Base-by-base conservation (phyloP, 345 rosid species). In the Syzygium grande region DNA sequence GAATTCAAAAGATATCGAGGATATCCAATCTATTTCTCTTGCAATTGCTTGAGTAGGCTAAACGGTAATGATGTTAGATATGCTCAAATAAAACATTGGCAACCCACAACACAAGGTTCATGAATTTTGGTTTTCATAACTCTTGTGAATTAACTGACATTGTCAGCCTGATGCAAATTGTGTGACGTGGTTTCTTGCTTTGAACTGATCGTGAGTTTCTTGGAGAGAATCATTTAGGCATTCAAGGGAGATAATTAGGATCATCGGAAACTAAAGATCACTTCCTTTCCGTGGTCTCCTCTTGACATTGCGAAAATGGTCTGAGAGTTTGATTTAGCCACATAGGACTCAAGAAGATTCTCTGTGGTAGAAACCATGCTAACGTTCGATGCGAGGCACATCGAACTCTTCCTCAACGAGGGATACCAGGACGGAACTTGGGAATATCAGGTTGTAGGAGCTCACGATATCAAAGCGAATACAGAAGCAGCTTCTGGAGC, bases 381-480 rank as follows among this genome's bases (percentile, higher is more conserved):
- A 92, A 95, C 93, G 86, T 88, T 98, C 85, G 98, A 98, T 90
- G 98, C 95, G 61, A 97, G 99, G 92, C 98, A 97, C 63, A 90
- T 97, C 86, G 98, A 98, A 90, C 93, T 98, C 77, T 97, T 96
- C 87, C 90, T 94, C 49, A 89, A 86, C 51, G 90, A 94, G 87
- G 96, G 89, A 30, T 98, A 88, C 89, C 91, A 56, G 92, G 91
- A 94, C 68, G 95, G 98, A 30, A 94, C 92, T 87, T 96, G 97
- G 98, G 92, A 93, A 15, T 98, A 96, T 68, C 95, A 96, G 89
- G 91, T 92, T 84, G 85, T 95, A 11, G 98, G 97, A 91, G 90
- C 97, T 80, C 92, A 90, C 85, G 92, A 93, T 89, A 85, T 92
- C 79, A 90, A 92, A 90, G 90, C 91, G 89, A 87, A 89, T 53